phyloP scores from a whole-genome alignment of 768 basidiomycete genomes.

The Pholiota microspora region DNA sequence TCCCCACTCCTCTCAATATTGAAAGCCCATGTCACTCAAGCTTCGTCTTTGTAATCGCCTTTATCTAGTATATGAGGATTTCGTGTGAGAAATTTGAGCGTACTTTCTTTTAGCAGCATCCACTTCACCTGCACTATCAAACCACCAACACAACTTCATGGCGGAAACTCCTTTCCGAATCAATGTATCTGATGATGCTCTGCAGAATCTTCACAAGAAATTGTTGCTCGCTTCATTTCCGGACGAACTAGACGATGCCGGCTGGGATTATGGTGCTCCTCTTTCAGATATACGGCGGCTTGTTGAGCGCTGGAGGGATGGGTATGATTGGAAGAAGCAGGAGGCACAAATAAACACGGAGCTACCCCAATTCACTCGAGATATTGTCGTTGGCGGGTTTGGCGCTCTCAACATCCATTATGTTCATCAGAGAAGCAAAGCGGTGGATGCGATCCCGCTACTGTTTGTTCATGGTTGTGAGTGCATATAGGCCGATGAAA shows the following conservation, averaged over 20 bases:
- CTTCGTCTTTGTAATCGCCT: no score
- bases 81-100: no score
- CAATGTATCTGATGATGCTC: conserved; percentile 37
- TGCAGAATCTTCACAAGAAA: conserved; percentile 43
- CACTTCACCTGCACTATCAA: no score
- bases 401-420: conserved; percentile 52
- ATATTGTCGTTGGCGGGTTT: conserved; percentile 46
- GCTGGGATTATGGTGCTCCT: conserved; percentile 52
- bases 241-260: conserved; percentile 51
- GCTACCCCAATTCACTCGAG: conserved; percentile 54
- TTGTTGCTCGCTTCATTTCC: conserved; percentile 48
- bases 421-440: conserved; percentile 49
- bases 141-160: not conserved
- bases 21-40: no score
- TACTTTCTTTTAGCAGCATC: no score
- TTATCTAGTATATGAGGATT: no score
- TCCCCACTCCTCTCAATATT: no score
- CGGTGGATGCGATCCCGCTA: conserved; percentile 40
- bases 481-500: conserved; percentile 8
- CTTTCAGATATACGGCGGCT: conserved; percentile 47
- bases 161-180: conserved; percentile 45
- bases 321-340: conserved; percentile 53
- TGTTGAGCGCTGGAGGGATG: conserved; percentile 42
- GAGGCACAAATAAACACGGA: conserved; percentile 48
- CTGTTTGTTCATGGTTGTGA: conserved; percentile 53